Evolutionary conservation across 2,329 filamentous ascomycete species (phyloP).

Genomic region (Curvularia sp.): DNA sequence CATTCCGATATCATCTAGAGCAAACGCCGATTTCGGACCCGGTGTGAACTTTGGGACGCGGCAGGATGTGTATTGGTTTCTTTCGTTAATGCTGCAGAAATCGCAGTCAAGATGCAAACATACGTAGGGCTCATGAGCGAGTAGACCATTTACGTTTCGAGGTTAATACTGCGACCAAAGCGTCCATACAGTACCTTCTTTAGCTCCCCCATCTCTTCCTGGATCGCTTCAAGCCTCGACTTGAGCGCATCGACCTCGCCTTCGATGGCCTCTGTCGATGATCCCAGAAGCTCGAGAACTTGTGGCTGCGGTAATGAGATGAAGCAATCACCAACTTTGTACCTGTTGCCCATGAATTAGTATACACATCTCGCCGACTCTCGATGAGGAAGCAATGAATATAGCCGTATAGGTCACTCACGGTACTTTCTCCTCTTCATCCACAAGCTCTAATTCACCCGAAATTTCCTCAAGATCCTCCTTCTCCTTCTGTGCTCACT

Average conservation of each 20-base stretch:
- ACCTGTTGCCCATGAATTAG: constrained; percentile 62
- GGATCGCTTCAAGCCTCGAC: constrained; percentile 74
- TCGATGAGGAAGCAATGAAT: neutral
- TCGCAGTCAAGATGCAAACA: neutral
- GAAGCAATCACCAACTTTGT: constrained; percentile 97
- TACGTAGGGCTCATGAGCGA: neutral
- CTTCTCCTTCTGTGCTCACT: constrained; percentile 81
- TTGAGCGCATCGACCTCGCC: constrained; percentile 78
- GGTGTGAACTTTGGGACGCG: too few species aligned
- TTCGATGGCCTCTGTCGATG: constrained; percentile 76
- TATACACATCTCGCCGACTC: neutral
- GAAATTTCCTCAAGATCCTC: constrained; percentile 95
- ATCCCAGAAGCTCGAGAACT: constrained; percentile 82
- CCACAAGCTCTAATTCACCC: constrained; percentile 88
- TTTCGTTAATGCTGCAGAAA: neutral
- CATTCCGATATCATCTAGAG: too few species aligned
- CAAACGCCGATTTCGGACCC: too few species aligned
- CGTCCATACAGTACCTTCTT: constrained; percentile 94
- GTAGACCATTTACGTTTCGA: constrained; percentile 71
- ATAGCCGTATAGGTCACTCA: constrained; percentile 57
- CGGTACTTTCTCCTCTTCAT: constrained; percentile 94
- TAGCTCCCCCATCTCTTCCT: constrained; percentile 86
- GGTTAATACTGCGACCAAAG: constrained; percentile 95
- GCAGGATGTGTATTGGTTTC: neutral
- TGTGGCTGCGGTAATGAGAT: constrained; percentile 83